Percentiles rank a stretch among this genome's conserved stretches.
Evolutionary conservation across 73 alveolate genomes (phyloP).

Genomic region (Paramecium sonneborni): DNA sequence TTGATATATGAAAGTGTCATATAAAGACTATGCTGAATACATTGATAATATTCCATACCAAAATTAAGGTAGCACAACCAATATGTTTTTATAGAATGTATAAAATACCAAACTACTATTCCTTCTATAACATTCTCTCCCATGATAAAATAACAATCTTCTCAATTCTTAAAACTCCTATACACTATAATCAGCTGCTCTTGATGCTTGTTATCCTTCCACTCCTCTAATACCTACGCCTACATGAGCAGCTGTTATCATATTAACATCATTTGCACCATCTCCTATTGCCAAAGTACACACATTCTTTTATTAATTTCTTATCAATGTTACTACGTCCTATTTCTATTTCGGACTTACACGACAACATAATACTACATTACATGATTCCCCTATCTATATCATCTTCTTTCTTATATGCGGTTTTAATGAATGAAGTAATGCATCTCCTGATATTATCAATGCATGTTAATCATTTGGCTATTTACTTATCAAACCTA

Average conservation of each 20-base stretch:
- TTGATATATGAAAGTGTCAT: constrained; percentile 93
- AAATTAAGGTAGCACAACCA: constrained; percentile 84
- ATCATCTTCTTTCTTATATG: constrained; percentile 59
- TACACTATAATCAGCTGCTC: constrained; percentile 93
- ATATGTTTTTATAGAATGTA: constrained; percentile 87
- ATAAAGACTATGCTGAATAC: constrained; percentile 88
- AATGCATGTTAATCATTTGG: constrained; percentile 27
- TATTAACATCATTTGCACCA: constrained; percentile 97
- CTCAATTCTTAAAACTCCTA: constrained; percentile 83
- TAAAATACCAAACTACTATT: constrained; percentile 84
- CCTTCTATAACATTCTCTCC: constrained; percentile 93
- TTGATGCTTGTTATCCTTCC: constrained; percentile 95
- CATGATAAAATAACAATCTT: constrained; percentile 92
- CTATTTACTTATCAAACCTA: constrained; percentile 50
- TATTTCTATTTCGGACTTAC: constrained; percentile 85
- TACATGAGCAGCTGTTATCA: constrained; percentile 96
- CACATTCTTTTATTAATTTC: constrained; percentile 70
- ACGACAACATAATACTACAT: constrained; percentile 82
- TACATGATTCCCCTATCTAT: constrained; percentile 71
- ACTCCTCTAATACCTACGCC: constrained; percentile 96
- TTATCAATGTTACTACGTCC: constrained; percentile 76
- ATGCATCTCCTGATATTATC: constrained; percentile 65
- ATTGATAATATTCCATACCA: constrained; percentile 81
- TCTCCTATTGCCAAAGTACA: constrained; percentile 94
- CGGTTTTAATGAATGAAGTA: constrained; percentile 51